Conservation (phyloP, 2,329 filamentous ascomycete species). For the Paracoccidioides lutzii region DNA sequence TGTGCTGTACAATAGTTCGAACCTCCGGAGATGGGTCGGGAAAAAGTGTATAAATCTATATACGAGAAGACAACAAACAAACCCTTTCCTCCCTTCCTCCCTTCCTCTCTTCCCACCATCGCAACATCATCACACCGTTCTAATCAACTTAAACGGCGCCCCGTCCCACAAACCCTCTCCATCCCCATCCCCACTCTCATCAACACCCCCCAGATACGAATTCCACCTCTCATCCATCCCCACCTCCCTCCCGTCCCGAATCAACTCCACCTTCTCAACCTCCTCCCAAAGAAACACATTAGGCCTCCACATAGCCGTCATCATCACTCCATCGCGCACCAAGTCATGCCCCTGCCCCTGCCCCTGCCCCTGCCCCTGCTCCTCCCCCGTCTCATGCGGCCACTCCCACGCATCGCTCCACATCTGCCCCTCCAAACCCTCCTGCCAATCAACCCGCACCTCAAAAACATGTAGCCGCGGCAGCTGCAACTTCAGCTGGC, state of each 20-base stretch:
- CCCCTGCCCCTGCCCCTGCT: background rate
- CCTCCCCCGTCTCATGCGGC: background rate
- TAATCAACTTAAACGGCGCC: background rate
- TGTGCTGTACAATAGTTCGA: too few relatives aligned
- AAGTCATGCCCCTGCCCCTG: background rate
- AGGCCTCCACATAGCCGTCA: background rate
- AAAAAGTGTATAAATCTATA: too few relatives aligned
- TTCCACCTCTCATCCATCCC: background rate
- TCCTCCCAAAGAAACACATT: background rate
- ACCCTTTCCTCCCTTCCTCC: too few relatives aligned
- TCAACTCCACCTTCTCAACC: background rate
- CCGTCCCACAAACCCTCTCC: background rate
- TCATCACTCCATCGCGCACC: too few relatives aligned
- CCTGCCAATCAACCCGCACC: background rate
- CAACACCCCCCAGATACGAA: background rate
- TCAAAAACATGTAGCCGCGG: background rate
- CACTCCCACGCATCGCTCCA: background rate
- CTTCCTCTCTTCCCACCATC: too few relatives aligned
- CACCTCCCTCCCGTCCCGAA: background rate
- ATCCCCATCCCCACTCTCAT: background rate
- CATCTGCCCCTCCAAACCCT: background rate
- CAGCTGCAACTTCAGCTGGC: background rate
- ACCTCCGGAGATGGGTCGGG: too few relatives aligned
- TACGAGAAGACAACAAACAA: too few relatives aligned
- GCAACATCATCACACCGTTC: background rate